Evolutionary conservation across 2,329 filamentous ascomycete genomes (phyloP), one percentile per base, ranked within the genome.

Genomic region (Aspergillus jensenii): DNA sequence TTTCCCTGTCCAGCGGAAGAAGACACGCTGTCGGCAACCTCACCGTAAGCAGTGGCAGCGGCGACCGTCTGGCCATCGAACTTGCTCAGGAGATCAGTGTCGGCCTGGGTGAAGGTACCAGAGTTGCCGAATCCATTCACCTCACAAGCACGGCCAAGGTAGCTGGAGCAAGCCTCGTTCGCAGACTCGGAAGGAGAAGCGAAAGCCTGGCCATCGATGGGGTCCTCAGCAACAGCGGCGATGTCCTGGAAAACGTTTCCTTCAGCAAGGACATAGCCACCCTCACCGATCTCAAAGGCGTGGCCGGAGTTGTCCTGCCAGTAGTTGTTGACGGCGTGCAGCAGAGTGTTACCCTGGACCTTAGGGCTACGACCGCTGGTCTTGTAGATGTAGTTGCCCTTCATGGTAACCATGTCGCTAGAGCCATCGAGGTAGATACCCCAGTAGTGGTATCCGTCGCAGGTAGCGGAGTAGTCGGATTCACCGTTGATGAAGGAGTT

Each of bases 241-340:
- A 86, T 78, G 64, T 83, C 81, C 71, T 84, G 79, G 77, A 85
- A 86, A 48, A 82, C 72, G 65, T 84, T 85, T 39, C 84, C 84
- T 72, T 86, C 84, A 2, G 80, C 80, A 21, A 86, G 74, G 44
- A 84, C 78, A 63, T 74, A 75, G 51, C 65, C 74, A 43, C 78
- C 78, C 6, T 68, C 48, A 52, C 75, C 76, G 48, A 79, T 59
- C 71, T 85, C 84, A 68, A 87, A 86, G n/a, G 83, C 81, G 72
- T 87, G 84, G 49, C 81, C 81, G 19, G 72, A 69, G 71, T 80
- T 82, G 67, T 80, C 77, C 67, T 83, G 78, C 75, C 78, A 86
- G 79, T 82, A 85, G 79, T 87, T 87, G 81, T 86, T 86, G 68
- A 65, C 69, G 47, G 81, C 81, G 71, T 87, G 84, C 52, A 87